Evolutionary conservation across 2,329 filamentous ascomycete genomes (phyloP).

Genomic region (Fusarium haematococcum): DNA sequence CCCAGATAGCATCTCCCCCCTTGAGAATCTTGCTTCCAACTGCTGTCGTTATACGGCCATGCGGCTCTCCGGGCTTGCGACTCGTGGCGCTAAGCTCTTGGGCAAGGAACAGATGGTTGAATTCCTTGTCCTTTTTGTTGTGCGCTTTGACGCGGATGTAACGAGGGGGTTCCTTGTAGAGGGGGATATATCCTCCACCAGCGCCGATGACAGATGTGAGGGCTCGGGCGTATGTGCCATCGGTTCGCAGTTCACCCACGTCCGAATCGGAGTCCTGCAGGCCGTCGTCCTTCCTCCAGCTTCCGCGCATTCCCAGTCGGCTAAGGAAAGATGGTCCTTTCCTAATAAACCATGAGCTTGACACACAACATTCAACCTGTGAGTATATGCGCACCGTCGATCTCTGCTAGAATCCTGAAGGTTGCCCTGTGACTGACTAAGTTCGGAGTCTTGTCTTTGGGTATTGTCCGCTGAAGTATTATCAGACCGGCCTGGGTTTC

Average conservation of each 20-base stretch:
- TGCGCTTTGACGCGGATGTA: constrained; percentile 89
- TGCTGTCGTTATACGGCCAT: constrained; percentile 49
- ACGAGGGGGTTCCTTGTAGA: constrained; percentile 87
- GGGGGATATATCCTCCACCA: constrained; percentile 80
- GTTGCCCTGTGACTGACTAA: constrained; percentile 51
- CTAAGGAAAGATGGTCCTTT: constrained; percentile 93
- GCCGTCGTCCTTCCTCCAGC: constrained; percentile 78
- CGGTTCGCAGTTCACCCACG: constrained; percentile 73
- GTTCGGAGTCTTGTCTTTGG: constrained; percentile 56
- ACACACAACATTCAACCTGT: neutral
- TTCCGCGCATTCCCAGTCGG: constrained; percentile 77
- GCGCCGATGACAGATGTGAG: constrained; percentile 81
- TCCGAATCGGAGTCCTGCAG: constrained; percentile 76
- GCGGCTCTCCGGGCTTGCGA: constrained; percentile 45
- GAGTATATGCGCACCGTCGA: constrained; percentile 71
- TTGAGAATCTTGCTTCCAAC: constrained; percentile 56
- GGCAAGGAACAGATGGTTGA: constrained; percentile 89
- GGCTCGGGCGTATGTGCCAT: constrained; percentile 85
- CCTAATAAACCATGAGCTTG: constrained; percentile 58
- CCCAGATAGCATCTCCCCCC: constrained; percentile 82
- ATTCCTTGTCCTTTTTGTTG: constrained; percentile 84
- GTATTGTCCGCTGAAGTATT: constrained; percentile 58
- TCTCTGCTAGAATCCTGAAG: constrained; percentile 66
- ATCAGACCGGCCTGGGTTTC: constrained; percentile 64
- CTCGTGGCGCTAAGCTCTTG: constrained; percentile 83